Evolutionary conservation across 139 green algal species (phyloP), one percentile per base, ranked within the genome.

Genomic region (Asterochloris sp.): DNA sequence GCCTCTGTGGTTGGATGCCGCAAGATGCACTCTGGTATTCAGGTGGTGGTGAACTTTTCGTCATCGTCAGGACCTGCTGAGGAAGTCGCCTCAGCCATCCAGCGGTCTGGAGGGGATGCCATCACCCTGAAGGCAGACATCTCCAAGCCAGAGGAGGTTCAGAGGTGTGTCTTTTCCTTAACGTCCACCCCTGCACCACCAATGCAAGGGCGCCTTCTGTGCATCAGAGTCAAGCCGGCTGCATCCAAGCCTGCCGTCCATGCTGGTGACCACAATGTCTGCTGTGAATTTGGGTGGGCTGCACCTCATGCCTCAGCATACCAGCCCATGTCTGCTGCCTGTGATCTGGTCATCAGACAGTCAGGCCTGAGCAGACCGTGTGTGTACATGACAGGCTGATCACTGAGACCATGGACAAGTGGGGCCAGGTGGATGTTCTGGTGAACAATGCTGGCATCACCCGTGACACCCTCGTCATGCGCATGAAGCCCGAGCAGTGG

Each of bases 361-460:
- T 38, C 14, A 76, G 26, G n/a, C 19, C 71, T 38, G 23, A 54
- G 38, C 38, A 6, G 4, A 60, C n/a, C 61, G 0, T 21, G 21
- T 62, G 61, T 21, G n/a, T 66, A 11, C 16, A 21, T 2, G 26
- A 60, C 83, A 86, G 78, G 69, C 69, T 86, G 63, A 64, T 86
- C 1, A 93, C 94, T 27, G 89, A 89, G 61, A 87, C 89, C 0
- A 85, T 91, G 19, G 91, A 95, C 69, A 91, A 95, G 84, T 98
- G 92, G 91, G 97, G 97, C 71, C 90, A 86, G n/a, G 80, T 99
- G 64, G 96, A 99, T 71, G 92, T 99, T 73, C 89, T 99, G 78
- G 95, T 99, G 23, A 99, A 99, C 92, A 99, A 99, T 77, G 97
- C 97, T 73, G 96, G 96, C 74, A 99, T 99, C 91, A 99, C 96